phyloP scores from a whole-genome alignment of 2,329 filamentous ascomycete genomes.

The Arachnomyces sp. region DNA sequence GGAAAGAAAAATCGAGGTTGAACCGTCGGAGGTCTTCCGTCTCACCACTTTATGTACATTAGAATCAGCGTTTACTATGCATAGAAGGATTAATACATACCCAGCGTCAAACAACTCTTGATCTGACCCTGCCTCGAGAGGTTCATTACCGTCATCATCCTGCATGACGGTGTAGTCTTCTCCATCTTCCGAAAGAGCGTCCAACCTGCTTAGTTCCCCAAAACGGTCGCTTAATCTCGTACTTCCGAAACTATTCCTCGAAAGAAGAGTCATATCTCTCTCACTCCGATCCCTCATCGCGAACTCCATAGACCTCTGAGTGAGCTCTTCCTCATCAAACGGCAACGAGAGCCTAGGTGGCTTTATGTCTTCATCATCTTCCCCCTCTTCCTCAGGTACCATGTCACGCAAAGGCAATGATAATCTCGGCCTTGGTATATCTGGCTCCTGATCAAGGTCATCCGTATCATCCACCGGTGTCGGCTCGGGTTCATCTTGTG shows the following conservation, averaged over 20 bases:
- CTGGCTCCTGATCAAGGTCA: constrained; percentile 41
- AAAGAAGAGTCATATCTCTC: constrained; percentile 30
- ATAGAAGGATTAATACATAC: constrained; percentile 17
- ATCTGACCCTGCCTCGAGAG: constrained; percentile 27
- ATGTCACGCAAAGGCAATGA: constrained; percentile 41
- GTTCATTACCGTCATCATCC: constrained; percentile 27
- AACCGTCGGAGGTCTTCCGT: constrained; percentile 37
- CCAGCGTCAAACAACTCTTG: constrained; percentile 32
- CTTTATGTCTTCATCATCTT: constrained; percentile 25
- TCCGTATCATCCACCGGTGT: constrained; percentile 34
- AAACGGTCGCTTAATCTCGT: constrained; percentile 45
- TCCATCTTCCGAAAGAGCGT: constrained; percentile 31
- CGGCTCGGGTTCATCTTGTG: constrained; percentile 26
- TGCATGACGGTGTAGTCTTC: constrained; percentile 33
- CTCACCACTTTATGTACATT: constrained; percentile 29
- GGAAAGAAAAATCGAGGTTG: constrained; percentile 35
- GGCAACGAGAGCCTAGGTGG: constrained; percentile 33
- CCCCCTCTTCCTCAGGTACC: constrained; percentile 32
- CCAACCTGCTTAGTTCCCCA: constrained; percentile 39
- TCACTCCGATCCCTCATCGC: constrained; percentile 34
- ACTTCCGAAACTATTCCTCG: constrained; percentile 37
- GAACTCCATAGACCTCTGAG: constrained; percentile 35
- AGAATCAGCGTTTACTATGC: not conserved
- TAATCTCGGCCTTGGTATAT: constrained; percentile 33
- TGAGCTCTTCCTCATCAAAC: constrained; percentile 41